Base-by-base conservation (phyloP, 371 early-diverging fungal species). In the Rhizomucor pusillus region DNA sequence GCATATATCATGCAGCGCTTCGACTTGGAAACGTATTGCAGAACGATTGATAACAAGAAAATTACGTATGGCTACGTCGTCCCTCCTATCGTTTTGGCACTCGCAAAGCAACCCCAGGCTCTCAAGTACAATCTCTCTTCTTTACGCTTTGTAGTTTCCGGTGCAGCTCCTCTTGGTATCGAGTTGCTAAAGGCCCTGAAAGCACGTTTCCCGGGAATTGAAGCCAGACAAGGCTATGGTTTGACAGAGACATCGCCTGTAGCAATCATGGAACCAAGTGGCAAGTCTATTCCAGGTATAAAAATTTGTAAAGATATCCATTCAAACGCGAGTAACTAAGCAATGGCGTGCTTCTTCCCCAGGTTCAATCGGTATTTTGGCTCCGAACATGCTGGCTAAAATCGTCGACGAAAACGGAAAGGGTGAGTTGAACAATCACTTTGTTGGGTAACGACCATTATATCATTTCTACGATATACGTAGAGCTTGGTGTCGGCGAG, bases 121-220 rank as follows among this genome's bases (percentile, higher is more conserved):
- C 67, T 71, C 34, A 60, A 87, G 2, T 90, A 78, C 60, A 81
- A 92, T 44, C 52, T 93, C 25, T 76, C 83, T 0, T 79, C 83
- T 12, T 61, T 93, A 1, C 47, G 68, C n/a, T 64, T 63, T 23
- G 59, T 89, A 7, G 53, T 82, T 25, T 84, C 81, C 33, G 94
- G 89, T 20, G 97, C 94, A 13, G 94, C 95, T 5, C 94, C 94
- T 12, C 73, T 96, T 4, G 71, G 82, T 16, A 60, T 69, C 10
- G 86, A 86, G 20, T 61, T 89, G 0, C 50, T 75, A 29, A 46
- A 65, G 19, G 65, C 54, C 2, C 69, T 85, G 7, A 65, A 75
- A 0, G 29, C 62, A 19, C 59, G 62, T 5, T 64, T 88, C n/a
- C 84, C 83, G 18, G 43, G 56, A 10, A 41, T 70, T 18, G 55